phyloP scores from a whole-genome alignment of 1,139 yeast species.

The Pichia sorboxylosa region DNA sequence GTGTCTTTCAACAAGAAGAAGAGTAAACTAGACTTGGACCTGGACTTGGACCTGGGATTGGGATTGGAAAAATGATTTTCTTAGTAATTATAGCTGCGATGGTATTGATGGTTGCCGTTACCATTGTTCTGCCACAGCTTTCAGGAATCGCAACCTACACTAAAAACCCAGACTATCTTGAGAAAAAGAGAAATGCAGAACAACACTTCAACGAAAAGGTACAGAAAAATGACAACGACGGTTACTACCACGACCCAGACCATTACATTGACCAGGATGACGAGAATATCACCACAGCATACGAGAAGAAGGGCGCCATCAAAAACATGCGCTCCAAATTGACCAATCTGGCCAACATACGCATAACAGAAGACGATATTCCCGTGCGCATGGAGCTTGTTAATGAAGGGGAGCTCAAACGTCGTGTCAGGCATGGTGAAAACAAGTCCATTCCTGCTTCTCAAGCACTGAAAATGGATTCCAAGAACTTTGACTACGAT shows the following conservation, averaged over 20 bases:
- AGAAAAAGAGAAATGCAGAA: conserved; percentile 9
- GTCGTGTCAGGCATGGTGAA: conserved; percentile 9
- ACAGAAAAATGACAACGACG: conserved; percentile 1
- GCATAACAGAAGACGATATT: conserved; percentile 24
- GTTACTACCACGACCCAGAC: background rate
- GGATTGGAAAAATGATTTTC: conserved; percentile 9
- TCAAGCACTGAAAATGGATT: conserved; percentile 19
- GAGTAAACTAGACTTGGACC: too few relatives aligned
- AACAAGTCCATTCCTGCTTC: background rate
- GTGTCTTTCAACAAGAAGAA: too few relatives aligned
- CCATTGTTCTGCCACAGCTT: conserved; percentile 25
- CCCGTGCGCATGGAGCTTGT: conserved; percentile 25
- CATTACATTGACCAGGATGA: background rate
- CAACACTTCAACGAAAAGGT: conserved; percentile 3
- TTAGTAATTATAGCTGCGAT: conserved; percentile 16
- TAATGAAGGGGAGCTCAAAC: conserved; percentile 13
- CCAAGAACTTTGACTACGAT: conserved; percentile 32
- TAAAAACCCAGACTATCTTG: conserved; percentile 18
- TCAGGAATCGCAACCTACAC: conserved; percentile 28
- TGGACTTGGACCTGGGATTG: too few relatives aligned
- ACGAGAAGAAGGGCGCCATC: background rate
- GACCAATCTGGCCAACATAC: conserved; percentile 4
- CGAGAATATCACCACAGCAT: background rate
- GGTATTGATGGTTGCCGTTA: conserved; percentile 23
- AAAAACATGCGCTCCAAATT: conserved; percentile 2